Percentiles rank a stretch among this genome's conserved stretches.
Conservation (phyloP, 768 basidiomycete genomes). For the Xerocomellus intermedius region DNA sequence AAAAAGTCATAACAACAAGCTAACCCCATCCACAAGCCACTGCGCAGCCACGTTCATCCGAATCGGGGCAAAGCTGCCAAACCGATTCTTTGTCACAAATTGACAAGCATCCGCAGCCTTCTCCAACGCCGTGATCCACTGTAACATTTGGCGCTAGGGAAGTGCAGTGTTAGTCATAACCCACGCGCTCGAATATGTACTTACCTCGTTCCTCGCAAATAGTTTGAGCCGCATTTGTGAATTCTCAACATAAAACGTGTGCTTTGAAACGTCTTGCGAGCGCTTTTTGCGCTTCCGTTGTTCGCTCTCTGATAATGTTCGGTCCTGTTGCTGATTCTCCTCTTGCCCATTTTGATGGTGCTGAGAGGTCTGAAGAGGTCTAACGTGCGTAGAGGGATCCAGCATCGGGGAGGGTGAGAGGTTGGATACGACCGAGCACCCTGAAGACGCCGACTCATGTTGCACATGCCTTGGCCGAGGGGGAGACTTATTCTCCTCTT, state of each 20-base stretch:
- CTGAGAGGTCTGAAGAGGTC: constrained; percentile 43
- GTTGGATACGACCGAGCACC: constrained; percentile 38
- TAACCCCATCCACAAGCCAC: constrained; percentile 96
- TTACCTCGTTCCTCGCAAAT: constrained; percentile 81
- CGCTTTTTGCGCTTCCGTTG: constrained; percentile 48
- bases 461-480: constrained; percentile 4
- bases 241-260: constrained; percentile 93
- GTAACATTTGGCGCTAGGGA: constrained; percentile 85
- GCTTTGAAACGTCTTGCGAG: constrained; percentile 72
- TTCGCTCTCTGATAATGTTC: constrained; percentile 31
- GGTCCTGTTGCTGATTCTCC: constrained; percentile 20
- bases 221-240: constrained; percentile 87
- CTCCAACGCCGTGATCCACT: constrained; percentile 93
- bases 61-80: constrained; percentile 92
- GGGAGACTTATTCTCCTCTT: neutral
- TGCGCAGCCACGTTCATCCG: constrained; percentile 91
- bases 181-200: neutral
- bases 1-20: constrained; percentile 27
- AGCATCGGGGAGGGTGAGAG: constrained; percentile 57
- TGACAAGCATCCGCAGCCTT: constrained; percentile 72
- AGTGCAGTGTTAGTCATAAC: constrained; percentile 3
- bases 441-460: constrained; percentile 27
- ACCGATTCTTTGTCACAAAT: constrained; percentile 80
- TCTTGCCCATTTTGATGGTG: constrained; percentile 19
- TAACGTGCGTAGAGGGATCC: constrained; percentile 76